Evolutionary conservation across 1,139 yeast species (phyloP).

Genomic region (Scheffersomyces illinoinensis): DNA sequence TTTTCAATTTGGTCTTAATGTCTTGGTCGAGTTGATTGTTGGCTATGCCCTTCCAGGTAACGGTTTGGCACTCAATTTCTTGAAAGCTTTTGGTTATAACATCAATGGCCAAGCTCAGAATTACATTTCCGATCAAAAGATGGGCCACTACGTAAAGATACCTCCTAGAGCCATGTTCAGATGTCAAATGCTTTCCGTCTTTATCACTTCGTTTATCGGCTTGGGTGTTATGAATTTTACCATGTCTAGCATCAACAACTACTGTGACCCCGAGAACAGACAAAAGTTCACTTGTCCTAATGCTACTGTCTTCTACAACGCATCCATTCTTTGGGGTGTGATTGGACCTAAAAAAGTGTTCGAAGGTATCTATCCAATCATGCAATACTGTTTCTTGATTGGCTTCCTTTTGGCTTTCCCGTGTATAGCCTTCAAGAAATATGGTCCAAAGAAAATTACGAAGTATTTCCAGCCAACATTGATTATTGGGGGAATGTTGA

Average conservation of each 20-base stretch:
- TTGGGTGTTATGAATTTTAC: constrained; percentile 58
- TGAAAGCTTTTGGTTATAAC: constrained; percentile 40
- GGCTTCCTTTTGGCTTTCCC: constrained; percentile 45
- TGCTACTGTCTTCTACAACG: constrained; percentile 49
- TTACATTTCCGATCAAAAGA: constrained; percentile 55
- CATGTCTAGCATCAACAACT: constrained; percentile 42
- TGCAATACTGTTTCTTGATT: constrained; percentile 53
- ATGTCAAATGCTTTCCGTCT: constrained; percentile 51
- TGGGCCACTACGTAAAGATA: constrained; percentile 60
- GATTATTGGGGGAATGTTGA: constrained; percentile 41
- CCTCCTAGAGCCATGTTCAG: constrained; percentile 66
- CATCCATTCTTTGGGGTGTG: constrained; percentile 67
- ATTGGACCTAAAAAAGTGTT: constrained; percentile 58
- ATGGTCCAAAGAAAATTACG: constrained; percentile 12
- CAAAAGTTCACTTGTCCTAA: constrained; percentile 51
- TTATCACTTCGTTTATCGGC: constrained; percentile 46
- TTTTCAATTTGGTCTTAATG: constrained; percentile 39
- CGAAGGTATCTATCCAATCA: constrained; percentile 46
- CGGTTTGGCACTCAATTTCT: constrained; percentile 37
- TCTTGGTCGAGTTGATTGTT: constrained; percentile 39
- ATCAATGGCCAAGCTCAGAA: constrained; percentile 62
- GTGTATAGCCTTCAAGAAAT: constrained; percentile 25
- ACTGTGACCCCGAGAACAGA: constrained; percentile 45
- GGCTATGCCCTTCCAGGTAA: constrained; percentile 43
- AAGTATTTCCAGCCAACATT: constrained; percentile 42